Percentiles rank a stretch among this genome's conserved stretches.
Conservation (phyloP, 139 green algal species). For the Closterium sp. region DNA sequence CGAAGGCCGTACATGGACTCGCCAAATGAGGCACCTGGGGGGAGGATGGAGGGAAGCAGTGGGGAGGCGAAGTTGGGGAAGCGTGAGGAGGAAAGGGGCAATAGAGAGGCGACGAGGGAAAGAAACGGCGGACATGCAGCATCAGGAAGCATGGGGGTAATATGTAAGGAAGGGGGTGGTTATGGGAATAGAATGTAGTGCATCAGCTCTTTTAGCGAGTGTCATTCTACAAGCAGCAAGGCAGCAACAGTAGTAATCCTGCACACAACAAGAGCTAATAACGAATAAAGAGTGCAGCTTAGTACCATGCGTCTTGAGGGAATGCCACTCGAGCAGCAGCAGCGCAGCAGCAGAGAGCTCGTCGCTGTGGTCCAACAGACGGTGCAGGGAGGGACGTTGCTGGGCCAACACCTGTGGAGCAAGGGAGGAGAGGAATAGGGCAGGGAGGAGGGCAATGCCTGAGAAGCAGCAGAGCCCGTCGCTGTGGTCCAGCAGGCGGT, state of each 20-base stretch:
- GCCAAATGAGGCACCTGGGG: conserved; percentile 46
- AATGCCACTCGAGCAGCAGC: neutral
- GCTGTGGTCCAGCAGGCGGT: conserved; percentile 39
- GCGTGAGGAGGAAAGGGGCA: too few species aligned
- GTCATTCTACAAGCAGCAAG: too few species aligned
- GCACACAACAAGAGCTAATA: neutral
- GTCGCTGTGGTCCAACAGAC: conserved; percentile 41
- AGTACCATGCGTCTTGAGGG: neutral
- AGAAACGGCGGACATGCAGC: neutral
- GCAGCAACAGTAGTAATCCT: too few species aligned
- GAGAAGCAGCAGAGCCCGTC: conserved; percentile 53
- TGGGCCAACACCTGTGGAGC: neutral
- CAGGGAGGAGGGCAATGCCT: too few species aligned
- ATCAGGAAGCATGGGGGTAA: neutral
- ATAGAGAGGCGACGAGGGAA: neutral
- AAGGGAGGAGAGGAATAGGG: too few species aligned
- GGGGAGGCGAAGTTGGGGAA: too few species aligned
- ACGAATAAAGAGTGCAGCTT: neutral
- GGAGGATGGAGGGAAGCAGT: neutral
- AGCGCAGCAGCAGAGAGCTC: conserved; percentile 51
- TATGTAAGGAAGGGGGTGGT: neutral
- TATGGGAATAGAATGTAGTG: too few species aligned
- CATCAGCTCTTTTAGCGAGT: too few species aligned
- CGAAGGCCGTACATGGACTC: conserved; percentile 45
- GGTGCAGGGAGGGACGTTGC: conserved; percentile 32